phyloP scores from a whole-genome alignment of 2,329 filamentous ascomycete genomes.

The Arthrobotrys sinensis region DNA sequence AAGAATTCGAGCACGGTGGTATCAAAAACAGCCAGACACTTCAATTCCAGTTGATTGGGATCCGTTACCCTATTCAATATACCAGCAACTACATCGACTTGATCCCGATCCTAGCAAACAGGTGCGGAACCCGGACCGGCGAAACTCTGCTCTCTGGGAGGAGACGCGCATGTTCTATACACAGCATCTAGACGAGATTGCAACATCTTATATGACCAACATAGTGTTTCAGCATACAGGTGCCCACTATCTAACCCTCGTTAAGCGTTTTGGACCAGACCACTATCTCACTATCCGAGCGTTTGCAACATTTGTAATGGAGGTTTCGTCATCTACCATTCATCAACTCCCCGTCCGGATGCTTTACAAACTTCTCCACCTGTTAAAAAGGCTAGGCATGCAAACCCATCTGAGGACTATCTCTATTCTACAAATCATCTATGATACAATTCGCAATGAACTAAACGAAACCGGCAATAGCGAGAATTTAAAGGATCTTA shows the following conservation, averaged over 20 bases:
- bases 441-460: too few species aligned
- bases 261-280: too few species aligned
- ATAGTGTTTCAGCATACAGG: too few species aligned
- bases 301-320: too few species aligned
- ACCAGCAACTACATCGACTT: not conserved
- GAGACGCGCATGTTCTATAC: too few species aligned
- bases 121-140: not conserved
- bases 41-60: not conserved
- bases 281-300: too few species aligned
- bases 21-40: slow-evolving; percentile 1
- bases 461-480: too few species aligned
- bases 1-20: slow-evolving; percentile 2
- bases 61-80: not conserved
- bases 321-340: not conserved
- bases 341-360: slow-evolving; percentile 1
- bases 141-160: too few species aligned
- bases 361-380: slow-evolving; percentile 2
- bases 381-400: slow-evolving; percentile 4
- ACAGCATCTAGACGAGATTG: too few species aligned
- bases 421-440: not conserved
- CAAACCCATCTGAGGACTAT: not conserved
- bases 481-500: too few species aligned
- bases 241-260: too few species aligned
- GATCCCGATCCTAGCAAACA: not conserved
- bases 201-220: too few species aligned